Evolutionary conservation across 2,329 filamentous ascomycete species (phyloP), one percentile per base, ranked within the genome.

Genomic region (Ilyonectria robusta): DNA sequence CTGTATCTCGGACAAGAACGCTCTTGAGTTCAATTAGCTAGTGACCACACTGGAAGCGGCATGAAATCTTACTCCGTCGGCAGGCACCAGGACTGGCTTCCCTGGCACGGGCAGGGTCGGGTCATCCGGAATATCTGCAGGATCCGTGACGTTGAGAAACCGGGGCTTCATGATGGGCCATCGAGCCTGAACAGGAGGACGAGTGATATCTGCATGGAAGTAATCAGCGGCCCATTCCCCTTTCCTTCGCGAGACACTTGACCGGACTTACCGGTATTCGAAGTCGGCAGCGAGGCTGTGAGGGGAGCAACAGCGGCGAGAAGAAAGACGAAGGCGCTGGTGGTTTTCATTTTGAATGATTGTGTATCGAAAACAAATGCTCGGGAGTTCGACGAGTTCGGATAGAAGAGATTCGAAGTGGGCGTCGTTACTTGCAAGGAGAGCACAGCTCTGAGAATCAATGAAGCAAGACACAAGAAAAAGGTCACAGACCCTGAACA

Each of bases 341-440:
- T 48, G 47, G 72, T 66, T 73, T 76, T 77, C 75, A 77, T 77
- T 54, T 48, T 59, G 55, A 56, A 65, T 44, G 51, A 51, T 29
- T 44, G 47, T 66, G 55, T 65, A 51, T 62, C 54, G 56, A 46
- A 59, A 48, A 35, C 29, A 57, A 2, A 15, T 13, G 15, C 15
- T 31, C 15, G 11, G 10, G 17, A 21, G 15, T 21, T 53, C 19
- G 23, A n/a, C 8, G 26, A n/a, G 23, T 31, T 29, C 23, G 15
- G 17, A 15, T 4, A 9, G 21, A 47, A 26, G 7, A n/a, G 17
- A 4, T n/a, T 19, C 10, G 31, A 35, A 19, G 50, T 35, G 29
- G 31, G 19, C 33, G 11, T 31, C 26, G 21, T 33, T 21, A n/a
- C 10, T 51, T 51, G 55, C 56, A 46, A 51, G 54, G 48, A 56